Conservation (phyloP, 352 stramenopile species). For the Phytopythium kandeliae region DNA sequence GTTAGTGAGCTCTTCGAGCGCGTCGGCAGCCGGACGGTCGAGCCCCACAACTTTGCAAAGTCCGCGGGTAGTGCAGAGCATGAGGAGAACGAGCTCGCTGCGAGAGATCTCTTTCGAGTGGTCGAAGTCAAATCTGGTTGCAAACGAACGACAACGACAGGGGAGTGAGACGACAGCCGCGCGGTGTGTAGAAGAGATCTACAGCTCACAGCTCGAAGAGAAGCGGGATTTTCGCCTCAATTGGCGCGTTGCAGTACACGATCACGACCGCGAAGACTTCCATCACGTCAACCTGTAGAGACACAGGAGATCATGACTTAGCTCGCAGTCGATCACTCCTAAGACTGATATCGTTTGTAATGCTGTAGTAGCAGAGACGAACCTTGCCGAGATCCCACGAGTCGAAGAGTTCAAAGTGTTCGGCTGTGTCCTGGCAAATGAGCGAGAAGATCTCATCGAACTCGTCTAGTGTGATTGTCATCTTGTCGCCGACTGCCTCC, state of each 20-base stretch:
- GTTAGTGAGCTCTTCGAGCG: slow-evolving; percentile 43
- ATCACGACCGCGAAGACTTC: slow-evolving; percentile 75
- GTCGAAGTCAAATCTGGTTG: slow-evolving; percentile 66
- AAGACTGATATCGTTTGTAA: too few relatives aligned
- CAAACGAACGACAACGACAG: neutral
- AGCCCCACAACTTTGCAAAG: slow-evolving; percentile 64
- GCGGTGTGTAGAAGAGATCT: too few relatives aligned
- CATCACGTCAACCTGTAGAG: slow-evolving; percentile 58
- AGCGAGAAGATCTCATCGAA: slow-evolving; percentile 80
- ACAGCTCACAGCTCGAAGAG: slow-evolving; percentile 54
- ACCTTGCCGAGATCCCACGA: slow-evolving; percentile 56
- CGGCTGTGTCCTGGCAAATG: slow-evolving; percentile 54
- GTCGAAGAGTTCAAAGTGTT: slow-evolving; percentile 72
- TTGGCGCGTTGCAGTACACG: slow-evolving; percentile 57
- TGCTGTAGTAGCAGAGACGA: neutral
- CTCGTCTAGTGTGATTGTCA: slow-evolving; percentile 62
- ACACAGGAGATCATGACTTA: neutral
- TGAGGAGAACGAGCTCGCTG: slow-evolving; percentile 57
- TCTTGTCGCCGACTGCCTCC: slow-evolving; percentile 62
- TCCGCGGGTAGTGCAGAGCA: slow-evolving; percentile 67
- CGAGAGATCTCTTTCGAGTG: slow-evolving; percentile 64
- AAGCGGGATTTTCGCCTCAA: slow-evolving; percentile 63
- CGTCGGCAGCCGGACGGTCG: slow-evolving; percentile 38
- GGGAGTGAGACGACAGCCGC: neutral
- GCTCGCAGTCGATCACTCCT: too few relatives aligned